Evolutionary conservation across 306 rosid genomes (phyloP), one percentile per base, ranked within the genome.

Genomic region (Benincasa hispida): DNA sequence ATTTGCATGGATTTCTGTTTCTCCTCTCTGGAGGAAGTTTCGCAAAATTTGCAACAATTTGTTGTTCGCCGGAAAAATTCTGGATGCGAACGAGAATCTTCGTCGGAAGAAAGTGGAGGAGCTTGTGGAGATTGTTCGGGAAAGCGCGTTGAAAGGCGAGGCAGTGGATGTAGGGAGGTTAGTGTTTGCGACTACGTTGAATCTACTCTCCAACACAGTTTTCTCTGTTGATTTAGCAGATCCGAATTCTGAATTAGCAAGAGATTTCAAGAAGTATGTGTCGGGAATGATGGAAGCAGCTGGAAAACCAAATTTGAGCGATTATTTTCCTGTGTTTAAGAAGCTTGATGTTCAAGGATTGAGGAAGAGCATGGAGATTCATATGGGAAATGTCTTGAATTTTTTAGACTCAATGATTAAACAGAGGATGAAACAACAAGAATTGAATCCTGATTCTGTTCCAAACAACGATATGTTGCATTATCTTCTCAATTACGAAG

Each of bases 151-250:
- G 18, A 53, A 19, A 0, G 84, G 83, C 13, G 84, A 79, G 65
- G 75, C 84, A 3, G 56, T 86, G 18, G 83, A 86, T 66, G 9
- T 82, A 34, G 88, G 83, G 5, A 67, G 50, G 2, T 79, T 70
- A 13, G 83, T 73, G 13, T 83, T 86, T 72, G 70, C 67, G 13
- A 82, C 87, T 0, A 19, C 76, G 1, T 57, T 86, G 28, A 84
- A 86, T 54, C 51, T 83, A 28, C 18, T 86, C 13, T 85, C 89
- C 0, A 86, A 81, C 79, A 88, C 86, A 0, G 47, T 86, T 15
- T 86, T 82, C 63, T 86, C 91, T 0, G 45, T 74, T 3, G 88
- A 88, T 50, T 58, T 86, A 32, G 89, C 84, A 4, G 77, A 82
- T 69, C 79, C 82, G 11, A 65, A 8, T 47, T 84, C 88, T 6